Base-by-base conservation (phyloP, 2,329 filamentous ascomycete genomes). In the Cladosporium sp. region DNA sequence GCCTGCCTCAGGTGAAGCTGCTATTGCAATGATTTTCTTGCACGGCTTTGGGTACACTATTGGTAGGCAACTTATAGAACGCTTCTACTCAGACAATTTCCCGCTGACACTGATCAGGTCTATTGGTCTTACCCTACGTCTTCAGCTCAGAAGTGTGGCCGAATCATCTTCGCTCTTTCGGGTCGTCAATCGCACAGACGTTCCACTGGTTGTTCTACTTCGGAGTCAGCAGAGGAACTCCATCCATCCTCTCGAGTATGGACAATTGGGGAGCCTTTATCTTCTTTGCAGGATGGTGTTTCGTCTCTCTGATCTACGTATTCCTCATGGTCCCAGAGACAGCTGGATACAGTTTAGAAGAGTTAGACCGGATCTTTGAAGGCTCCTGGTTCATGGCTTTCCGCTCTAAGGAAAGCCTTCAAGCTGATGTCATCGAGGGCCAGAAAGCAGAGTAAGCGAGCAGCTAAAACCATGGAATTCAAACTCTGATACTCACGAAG, bases 81-180 rank as follows among this genome's bases (percentile, higher is more conserved):
- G 4, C 4, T 37, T 4, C 35, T 37, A 4, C n/a, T 37, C 12
- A 13, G 4, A 6, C n/a, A 13, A 12, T 4, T 48, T 17, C 24
- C 32, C 2, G 28, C 44, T 8, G 25, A 28, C 25, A 28, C 9
- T n/a, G 3, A 3, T 8, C 15, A 48, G 44, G 44, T 32, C 70
- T 74, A 17, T 62, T 75, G 0, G 68, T 73, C 28, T 70, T 79
- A 1, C 77, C 77, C 0, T 79, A 78, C 51, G 68, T 79, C 4
- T 77, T 79, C 53, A 74, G 73, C 3, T 71, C 70, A 1, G 76
- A 79, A 56, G 64, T 78, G 0, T 80, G 75, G 69, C 76, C 77
- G 1, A 78, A 78, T 58, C 70, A 71, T 3, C 73, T 79, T 50
- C 73, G 76, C 0, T 77, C 76, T 0, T 75, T 78, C 60, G 75